A percentile compares a stretch with the other conserved stretches of the same genome.
Evolutionary conservation across 441 rosid species (phyloP).

Genomic region (Biscutella laevigata): DNA sequence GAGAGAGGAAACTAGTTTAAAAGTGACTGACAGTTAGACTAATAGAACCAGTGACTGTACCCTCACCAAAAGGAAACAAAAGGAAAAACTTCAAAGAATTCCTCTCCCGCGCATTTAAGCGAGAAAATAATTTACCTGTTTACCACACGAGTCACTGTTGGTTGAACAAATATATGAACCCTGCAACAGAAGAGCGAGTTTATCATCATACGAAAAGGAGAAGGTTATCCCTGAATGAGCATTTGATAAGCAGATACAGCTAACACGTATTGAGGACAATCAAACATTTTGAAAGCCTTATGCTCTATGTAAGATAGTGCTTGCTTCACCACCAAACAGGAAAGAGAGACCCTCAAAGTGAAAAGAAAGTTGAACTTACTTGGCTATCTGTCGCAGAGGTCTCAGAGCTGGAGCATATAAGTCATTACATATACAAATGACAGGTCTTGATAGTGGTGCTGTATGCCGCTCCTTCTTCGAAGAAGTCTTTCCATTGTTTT

Average conservation of each 20-base stretch:
- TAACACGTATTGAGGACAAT: not conserved
- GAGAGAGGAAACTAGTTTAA: constrained; percentile 5
- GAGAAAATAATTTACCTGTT: constrained; percentile 59
- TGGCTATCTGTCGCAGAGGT: constrained; percentile 89
- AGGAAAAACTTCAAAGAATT: not conserved
- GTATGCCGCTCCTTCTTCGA: constrained; percentile 55
- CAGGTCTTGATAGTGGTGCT: constrained; percentile 72
- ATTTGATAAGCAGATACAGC: constrained; percentile 13
- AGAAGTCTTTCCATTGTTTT: constrained; percentile 48
- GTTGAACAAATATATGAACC: constrained; percentile 90
- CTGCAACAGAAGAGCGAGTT: constrained; percentile 32
- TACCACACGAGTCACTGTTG: constrained; percentile 80
- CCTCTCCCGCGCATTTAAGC: not conserved
- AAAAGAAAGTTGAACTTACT: constrained; percentile 46
- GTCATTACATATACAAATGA: constrained; percentile 96
- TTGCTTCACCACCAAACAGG: not conserved
- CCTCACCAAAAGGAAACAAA: constrained; percentile 1
- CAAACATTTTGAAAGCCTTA: not conserved
- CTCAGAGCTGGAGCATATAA: constrained; percentile 87
- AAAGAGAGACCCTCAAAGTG: constrained; percentile 6
- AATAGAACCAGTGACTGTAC: constrained; percentile 3
- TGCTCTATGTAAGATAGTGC: not conserved
- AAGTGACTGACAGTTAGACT: constrained; percentile 1
- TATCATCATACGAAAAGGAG: constrained; percentile 16
- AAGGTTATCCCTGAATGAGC: constrained; percentile 9